Conservation (phyloP, 345 rosid species). For the Eucalyptus curtisii region DNA sequence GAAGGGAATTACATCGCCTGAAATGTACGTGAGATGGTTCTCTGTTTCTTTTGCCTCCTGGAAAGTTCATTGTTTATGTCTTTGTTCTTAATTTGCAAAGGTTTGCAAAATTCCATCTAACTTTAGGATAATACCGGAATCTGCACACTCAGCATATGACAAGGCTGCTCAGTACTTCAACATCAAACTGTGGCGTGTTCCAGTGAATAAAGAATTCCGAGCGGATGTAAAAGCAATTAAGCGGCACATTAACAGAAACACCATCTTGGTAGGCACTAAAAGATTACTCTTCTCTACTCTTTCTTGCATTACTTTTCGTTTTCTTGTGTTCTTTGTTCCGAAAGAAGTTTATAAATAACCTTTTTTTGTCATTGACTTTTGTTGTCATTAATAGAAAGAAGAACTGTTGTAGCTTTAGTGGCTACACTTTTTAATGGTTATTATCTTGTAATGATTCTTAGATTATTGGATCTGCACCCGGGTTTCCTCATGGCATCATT, state of each 20-base stretch:
- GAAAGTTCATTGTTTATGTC: neutral
- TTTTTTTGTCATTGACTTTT: neutral
- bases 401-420: neutral
- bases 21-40: slow-evolving; percentile 36
- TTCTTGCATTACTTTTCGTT: neutral
- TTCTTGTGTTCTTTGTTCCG: neutral
- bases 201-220: slow-evolving; percentile 67
- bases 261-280: slow-evolving; percentile 56
- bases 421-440: neutral
- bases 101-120: neutral
- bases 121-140: slow-evolving; percentile 84
- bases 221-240: slow-evolving; percentile 77
- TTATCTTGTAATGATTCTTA: slow-evolving; percentile 11
- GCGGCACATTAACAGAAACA: slow-evolving; percentile 56
- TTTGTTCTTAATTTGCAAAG: neutral
- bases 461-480: slow-evolving; percentile 99
- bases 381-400: neutral
- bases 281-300: neutral
- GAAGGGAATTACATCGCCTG: slow-evolving; percentile 82
- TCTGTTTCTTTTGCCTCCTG: neutral
- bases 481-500: slow-evolving; percentile 93
- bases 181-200: slow-evolving; percentile 86
- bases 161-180: slow-evolving; percentile 96
- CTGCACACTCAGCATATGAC: slow-evolving; percentile 97
- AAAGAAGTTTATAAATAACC: neutral